Base-by-base conservation (phyloP, 495 filamentous ascomycete species). In the Aspergillus indologenus region DNA sequence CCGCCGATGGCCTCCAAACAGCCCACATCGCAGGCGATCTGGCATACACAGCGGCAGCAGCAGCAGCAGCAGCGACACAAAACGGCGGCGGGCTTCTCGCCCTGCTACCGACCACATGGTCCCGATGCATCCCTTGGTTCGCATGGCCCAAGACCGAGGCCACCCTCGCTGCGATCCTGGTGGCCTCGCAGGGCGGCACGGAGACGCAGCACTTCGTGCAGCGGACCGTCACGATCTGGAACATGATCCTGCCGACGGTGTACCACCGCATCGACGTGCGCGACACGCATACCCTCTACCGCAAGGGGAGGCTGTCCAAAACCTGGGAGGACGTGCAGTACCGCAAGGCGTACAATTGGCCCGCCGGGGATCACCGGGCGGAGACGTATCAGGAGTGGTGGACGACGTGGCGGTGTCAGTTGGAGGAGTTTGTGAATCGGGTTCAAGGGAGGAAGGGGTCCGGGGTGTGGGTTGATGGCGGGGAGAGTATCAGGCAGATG, bases 401-500 rank as follows among this genome's bases (percentile, higher is more conserved):
- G 83, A 61, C 70, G 1, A 76, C 76, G 2, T 84, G 83, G 61
- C 71, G 76, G 12, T 71, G 80, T 58, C 76, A 82, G 67, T 68
- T 87, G 7, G 77, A 86, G 58, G 71, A 80, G 56, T 87, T 87
- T 61, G 79, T 86, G 17, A 80, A 85, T 61, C 68, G 62, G 21
- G 61, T 86, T 4, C 77, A 75, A 24, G 77, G 78, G 0, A 65
- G 77, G 5, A 58, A 72, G 44, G 67, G 63, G 0, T 71, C 67
- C 5, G 71, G 70, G 5, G 69, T 75, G 8, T 86, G 84, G 83
- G 65, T 86, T 9, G 68, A 73, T 59, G 68, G 65, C 1, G 71
- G 74, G 55, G 81, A 85, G 45, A 82, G 76, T 20, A 77, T 86
- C 43, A 63, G 62, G 20, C 78, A 82, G 62, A 79, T 79, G 75